phyloP scores from a whole-genome alignment of 306 rosid species.

The Ziziphus jujuba region DNA sequence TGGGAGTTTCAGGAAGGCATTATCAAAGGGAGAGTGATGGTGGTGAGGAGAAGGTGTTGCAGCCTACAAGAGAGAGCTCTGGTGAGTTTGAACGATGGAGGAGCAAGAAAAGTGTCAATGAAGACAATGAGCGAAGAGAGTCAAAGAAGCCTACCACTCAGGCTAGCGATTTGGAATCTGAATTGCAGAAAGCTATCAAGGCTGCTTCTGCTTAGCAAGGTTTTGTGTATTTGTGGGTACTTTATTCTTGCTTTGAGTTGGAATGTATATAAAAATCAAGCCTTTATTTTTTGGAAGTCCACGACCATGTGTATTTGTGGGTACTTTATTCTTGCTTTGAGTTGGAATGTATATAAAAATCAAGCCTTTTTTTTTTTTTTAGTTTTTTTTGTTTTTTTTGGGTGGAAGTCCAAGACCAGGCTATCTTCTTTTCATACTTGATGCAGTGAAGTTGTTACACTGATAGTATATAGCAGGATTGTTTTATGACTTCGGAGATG shows the following conservation, averaged over 20 bases:
- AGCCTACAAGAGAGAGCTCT: conserved; percentile 31
- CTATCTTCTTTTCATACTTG: too few relatives aligned
- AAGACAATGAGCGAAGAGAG: conserved; percentile 49
- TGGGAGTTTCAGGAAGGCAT: conserved; percentile 31
- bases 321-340: too few relatives aligned
- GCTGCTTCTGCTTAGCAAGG: conserved; percentile 65
- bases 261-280: conserved; percentile 34
- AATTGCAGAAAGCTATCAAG: conserved; percentile 83
- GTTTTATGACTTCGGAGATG: neutral
- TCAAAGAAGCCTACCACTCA: conserved; percentile 35
- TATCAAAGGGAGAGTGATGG: conserved; percentile 24
- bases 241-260: too few relatives aligned
- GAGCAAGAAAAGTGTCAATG: conserved; percentile 45
- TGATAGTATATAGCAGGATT: conserved; percentile 7
- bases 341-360: too few relatives aligned
- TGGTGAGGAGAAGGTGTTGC: conserved; percentile 26
- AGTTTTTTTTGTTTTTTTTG: too few relatives aligned
- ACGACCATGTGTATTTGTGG: too few relatives aligned
- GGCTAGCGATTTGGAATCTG: conserved; percentile 64
- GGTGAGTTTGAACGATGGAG: conserved; percentile 53
- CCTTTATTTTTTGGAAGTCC: too few relatives aligned
- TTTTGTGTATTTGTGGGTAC: conserved; percentile 24
- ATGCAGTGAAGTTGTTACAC: conserved; percentile 1
- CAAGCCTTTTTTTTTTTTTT: too few relatives aligned
- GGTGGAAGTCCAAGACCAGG: neutral